Evolutionary conservation across 352 stramenopile genomes (phyloP), one percentile per base, ranked within the genome.

Genomic region (Globisporangium sylvaticum): DNA sequence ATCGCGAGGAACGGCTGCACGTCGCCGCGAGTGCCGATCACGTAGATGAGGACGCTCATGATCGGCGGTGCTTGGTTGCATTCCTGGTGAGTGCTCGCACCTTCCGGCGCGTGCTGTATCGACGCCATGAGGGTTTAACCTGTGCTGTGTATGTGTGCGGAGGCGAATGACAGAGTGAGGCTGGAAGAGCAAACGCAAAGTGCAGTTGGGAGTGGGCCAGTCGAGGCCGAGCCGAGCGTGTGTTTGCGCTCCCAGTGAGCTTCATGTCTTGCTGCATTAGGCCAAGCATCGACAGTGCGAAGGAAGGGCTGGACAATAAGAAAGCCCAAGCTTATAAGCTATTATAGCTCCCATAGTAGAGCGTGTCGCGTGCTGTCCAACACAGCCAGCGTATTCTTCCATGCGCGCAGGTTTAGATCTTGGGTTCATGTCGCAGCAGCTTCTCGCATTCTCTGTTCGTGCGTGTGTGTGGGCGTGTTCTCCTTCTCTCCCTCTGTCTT

Each of bases 1-100:
- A 98, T 91, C 27, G 72, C 87, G 3, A 96, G 65, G 66, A 96
- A 97, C 14, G 89, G 89, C 75, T 95, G 78, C n/a, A 96, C 89
- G 64, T 97, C 90, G 20, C 90, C 89, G 4, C 87, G 80, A 0
- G 90, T 97, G 25, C 90, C 90, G 12, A 97, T 90, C 62, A 96
- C 82, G 79, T 97, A 90, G 70, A 97, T 95, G 59, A 91, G 91
- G 31, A 97, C 81, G 32, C 69, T 89, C 83, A 97, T 85, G 18
- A 8, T 3, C 4, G 59, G 58, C 6, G 31, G 50, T n/a, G n/a
- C n/a, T n/a, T n/a, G n/a, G n/a, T n/a, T n/a, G n/a, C n/a, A n/a
- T n/a, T n/a, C n/a, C n/a, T n/a, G n/a, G n/a, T n/a, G n/a, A n/a
- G n/a, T n/a, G n/a, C n/a, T n/a, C 27, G 32, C 29, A 9, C 14